phyloP scores from a whole-genome alignment of 257 asterid genomes.

The Cordia subcordata region DNA sequence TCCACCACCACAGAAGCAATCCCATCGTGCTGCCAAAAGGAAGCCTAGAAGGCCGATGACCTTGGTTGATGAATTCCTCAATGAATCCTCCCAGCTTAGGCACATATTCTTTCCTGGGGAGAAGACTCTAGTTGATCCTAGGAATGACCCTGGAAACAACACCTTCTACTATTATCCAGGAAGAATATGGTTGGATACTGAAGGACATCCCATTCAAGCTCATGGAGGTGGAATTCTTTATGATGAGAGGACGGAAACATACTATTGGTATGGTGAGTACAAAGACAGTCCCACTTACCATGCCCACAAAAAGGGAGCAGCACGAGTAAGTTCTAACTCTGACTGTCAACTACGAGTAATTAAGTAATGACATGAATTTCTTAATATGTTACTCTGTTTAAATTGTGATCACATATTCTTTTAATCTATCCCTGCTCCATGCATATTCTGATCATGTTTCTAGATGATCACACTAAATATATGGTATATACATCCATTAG shows the following conservation, averaged over 20 bases:
- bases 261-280: slow-evolving; percentile 97
- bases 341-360: neutral
- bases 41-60: slow-evolving; percentile 44
- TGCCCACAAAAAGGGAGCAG: slow-evolving; percentile 93
- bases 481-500: no score
- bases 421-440: no score
- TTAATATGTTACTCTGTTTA: no score
- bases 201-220: slow-evolving; percentile 95
- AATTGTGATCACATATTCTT: no score
- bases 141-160: slow-evolving; percentile 41
- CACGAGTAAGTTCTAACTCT: slow-evolving; percentile 58
- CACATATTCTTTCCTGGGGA: slow-evolving; percentile 67
- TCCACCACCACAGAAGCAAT: slow-evolving; percentile 78
- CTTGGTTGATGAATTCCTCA: slow-evolving; percentile 83
- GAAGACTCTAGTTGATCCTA: slow-evolving; percentile 58
- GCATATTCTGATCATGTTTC: no score
- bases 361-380: neutral
- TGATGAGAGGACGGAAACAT: slow-evolving; percentile 57
- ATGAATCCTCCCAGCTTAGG: slow-evolving; percentile 79
- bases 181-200: slow-evolving; percentile 88
- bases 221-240: slow-evolving; percentile 93
- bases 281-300: slow-evolving; percentile 99
- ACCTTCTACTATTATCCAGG: slow-evolving; percentile 68
- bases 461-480: no score
- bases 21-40: slow-evolving; percentile 90